Percentiles rank a stretch among this genome's conserved stretches.
Evolutionary conservation across 768 basidiomycete species (phyloP).

Genomic region (Rossbeevera mucosa): DNA sequence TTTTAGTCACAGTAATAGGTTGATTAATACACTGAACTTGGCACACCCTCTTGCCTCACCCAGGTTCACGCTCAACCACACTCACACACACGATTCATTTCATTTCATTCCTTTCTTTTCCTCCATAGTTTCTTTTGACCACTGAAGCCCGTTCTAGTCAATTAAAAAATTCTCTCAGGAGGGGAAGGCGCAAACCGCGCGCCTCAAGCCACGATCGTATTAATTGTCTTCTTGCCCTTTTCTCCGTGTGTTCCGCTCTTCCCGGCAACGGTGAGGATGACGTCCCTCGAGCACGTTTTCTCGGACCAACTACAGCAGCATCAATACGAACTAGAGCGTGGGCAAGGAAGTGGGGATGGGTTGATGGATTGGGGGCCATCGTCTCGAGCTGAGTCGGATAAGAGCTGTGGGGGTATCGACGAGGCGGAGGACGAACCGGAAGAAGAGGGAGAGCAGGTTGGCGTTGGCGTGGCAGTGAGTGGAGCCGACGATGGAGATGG

Average conservation of each 20-base stretch:
- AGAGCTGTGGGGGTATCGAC: background rate
- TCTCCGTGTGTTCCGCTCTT: conserved; percentile 13
- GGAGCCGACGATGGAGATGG: conserved; percentile 9
- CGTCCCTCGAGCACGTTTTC: conserved; percentile 23
- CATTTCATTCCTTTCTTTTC: background rate
- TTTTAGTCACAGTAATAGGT: background rate
- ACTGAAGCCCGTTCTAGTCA: background rate
- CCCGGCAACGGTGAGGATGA: conserved; percentile 16
- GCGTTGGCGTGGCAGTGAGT: conserved; percentile 14
- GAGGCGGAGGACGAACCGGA: background rate
- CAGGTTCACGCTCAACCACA: background rate
- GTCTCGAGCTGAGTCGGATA: background rate
- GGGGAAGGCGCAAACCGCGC: background rate
- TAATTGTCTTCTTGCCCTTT: background rate
- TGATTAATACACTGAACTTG: background rate
- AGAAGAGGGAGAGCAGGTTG: conserved; percentile 1
- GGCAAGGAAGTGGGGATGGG: background rate
- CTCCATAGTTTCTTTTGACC: background rate
- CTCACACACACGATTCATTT: background rate
- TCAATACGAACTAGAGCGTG: background rate
- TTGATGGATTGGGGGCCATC: background rate
- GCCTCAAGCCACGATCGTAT: background rate
- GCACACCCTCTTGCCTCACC: background rate
- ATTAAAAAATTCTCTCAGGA: background rate
- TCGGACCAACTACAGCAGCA: conserved; percentile 6